These are phyloP conservation scores for Cytospora piceae DNA, from an alignment of 2,329 filamentous ascomycete genomes.

Conservation along the genomic window DNA sequence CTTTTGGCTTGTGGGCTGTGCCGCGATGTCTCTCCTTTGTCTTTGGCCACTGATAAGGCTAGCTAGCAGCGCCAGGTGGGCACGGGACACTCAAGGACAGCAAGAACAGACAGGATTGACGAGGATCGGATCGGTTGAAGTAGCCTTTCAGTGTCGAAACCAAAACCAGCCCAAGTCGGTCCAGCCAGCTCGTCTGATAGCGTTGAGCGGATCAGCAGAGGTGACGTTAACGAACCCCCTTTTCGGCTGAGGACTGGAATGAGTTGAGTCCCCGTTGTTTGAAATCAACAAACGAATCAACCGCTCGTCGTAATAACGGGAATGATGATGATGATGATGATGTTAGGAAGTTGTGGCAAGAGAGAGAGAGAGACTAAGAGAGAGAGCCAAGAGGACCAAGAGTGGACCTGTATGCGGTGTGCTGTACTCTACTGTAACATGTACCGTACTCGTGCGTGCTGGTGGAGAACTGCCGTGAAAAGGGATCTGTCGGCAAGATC, in stretches of 20 bases:
- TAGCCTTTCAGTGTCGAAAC: background rate
- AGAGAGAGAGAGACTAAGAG: conserved; percentile 6
- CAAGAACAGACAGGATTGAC: conserved; percentile 17
- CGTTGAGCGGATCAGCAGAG: background rate
- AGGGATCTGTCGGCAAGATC: conserved; percentile 24
- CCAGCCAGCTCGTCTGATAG: background rate
- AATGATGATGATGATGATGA: background rate
- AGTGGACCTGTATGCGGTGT: conserved; percentile 20
- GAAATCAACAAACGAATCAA: no score
- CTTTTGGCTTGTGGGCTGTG: background rate
- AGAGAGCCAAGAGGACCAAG: conserved; percentile 1
- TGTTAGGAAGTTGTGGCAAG: background rate
- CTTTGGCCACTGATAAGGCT: conserved; percentile 23
- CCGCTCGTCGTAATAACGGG: no score
- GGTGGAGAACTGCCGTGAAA: conserved; percentile 23
- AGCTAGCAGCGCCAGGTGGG: background rate
- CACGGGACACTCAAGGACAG: conserved; percentile 10
- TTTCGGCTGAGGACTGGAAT: background rate
- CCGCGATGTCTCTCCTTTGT: conserved; percentile 24
- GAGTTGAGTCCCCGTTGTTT: background rate
- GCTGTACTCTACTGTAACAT: background rate
- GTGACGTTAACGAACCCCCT: background rate
- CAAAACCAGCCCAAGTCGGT: background rate
- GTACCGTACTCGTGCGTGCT: background rate
- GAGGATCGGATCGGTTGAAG: conserved; percentile 18